Evolutionary conservation across 225 moss, liverwort and hornwort genomes (phyloP).

Genomic region (Rhytidiadelphus loreus): DNA sequence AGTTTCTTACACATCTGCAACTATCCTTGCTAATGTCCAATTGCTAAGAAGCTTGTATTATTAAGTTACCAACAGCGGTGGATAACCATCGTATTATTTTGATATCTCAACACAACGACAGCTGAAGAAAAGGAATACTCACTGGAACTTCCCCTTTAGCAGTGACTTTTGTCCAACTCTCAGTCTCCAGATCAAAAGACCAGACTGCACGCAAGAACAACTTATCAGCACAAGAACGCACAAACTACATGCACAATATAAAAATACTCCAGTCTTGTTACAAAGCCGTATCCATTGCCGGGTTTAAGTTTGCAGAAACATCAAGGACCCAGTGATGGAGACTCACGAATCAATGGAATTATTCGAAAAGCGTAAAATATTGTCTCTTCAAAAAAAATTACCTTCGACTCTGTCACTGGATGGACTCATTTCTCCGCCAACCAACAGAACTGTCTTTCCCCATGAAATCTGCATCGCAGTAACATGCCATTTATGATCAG

Average conservation of each 20-base stretch:
- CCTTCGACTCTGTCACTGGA: conserved; percentile 66
- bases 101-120: background rate
- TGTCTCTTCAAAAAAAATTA: background rate
- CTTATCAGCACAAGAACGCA: background rate
- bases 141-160: conserved; percentile 95
- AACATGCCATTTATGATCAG: background rate
- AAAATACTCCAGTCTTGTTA: background rate
- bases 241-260: background rate
- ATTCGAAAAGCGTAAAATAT: background rate
- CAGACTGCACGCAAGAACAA: conserved; percentile 46
- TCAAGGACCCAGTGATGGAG: background rate
- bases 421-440: conserved; percentile 77
- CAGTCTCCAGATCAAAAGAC: conserved; percentile 94
- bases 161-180: conserved; percentile 77
- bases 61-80: background rate
- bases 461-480: conserved; percentile 66
- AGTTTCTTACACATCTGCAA: background rate
- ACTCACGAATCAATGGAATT: background rate
- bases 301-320: background rate
- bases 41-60: background rate
- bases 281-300: background rate
- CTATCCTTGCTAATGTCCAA: background rate
- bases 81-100: background rate
- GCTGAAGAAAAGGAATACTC: background rate
- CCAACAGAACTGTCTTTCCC: conserved; percentile 88